Percentiles rank a stretch among this genome's conserved stretches.
Evolutionary conservation across 306 rosid genomes (phyloP).

Genomic region (Acmispon strigosus): DNA sequence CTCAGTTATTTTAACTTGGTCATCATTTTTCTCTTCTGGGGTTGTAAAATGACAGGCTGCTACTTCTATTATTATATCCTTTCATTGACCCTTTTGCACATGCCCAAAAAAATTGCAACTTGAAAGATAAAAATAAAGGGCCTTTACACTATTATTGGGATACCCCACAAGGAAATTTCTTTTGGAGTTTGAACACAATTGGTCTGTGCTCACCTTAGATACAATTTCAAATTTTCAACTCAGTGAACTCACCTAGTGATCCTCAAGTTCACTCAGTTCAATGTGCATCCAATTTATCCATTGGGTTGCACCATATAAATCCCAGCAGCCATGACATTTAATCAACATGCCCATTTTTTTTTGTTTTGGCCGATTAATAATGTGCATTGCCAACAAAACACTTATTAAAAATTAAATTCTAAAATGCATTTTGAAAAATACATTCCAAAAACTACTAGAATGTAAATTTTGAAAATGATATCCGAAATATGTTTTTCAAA

Average conservation of each 20-base stretch:
- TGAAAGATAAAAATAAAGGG: neutral
- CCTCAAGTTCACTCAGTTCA: neutral
- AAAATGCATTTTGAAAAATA: too few relatives aligned
- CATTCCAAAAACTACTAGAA: too few relatives aligned
- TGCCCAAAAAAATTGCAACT: neutral
- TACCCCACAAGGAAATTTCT: neutral
- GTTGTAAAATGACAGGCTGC: constrained; percentile 8
- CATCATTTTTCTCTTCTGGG: neutral
- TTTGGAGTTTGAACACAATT: neutral
- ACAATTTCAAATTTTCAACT: neutral
- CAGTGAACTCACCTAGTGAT: neutral
- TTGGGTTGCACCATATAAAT: too few relatives aligned
- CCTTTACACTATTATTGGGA: constrained; percentile 10
- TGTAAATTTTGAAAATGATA: too few relatives aligned
- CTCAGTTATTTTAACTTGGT: constrained; percentile 8
- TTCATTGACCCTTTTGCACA: constrained; percentile 23
- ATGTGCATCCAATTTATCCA: constrained; percentile 2
- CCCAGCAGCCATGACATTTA: too few relatives aligned
- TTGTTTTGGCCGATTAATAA: too few relatives aligned
- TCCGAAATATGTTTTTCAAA: too few relatives aligned
- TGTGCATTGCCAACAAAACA: too few relatives aligned
- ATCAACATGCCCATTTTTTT: too few relatives aligned
- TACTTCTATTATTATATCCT: constrained; percentile 24
- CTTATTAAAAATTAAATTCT: too few relatives aligned
- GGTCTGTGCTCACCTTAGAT: neutral